Conservation (phyloP, 768 basidiomycete species). For the Leccinum variicolor region DNA sequence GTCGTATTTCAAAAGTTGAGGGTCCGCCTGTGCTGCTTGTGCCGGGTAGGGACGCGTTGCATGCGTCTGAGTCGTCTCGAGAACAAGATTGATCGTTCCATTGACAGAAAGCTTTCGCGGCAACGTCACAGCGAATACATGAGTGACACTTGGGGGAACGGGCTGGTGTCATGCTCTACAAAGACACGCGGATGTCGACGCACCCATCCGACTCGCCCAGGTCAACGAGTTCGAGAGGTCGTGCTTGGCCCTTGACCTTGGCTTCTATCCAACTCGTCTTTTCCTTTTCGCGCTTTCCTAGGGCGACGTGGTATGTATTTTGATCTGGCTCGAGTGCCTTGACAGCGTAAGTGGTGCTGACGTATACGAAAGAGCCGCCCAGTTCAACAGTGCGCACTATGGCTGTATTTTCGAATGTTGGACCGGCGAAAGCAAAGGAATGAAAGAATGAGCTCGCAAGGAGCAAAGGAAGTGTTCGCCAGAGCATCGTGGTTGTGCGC, state of each 20-base stretch:
- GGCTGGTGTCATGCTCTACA: slow-evolving; percentile 10
- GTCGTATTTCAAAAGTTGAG: slow-evolving; percentile 75
- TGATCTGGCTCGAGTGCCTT: slow-evolving; percentile 63
- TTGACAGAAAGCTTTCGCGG: slow-evolving; percentile 58
- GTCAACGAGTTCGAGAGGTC: slow-evolving; percentile 49
- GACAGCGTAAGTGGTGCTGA: slow-evolving; percentile 86
- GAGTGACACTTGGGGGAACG: slow-evolving; percentile 38
- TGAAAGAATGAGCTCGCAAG: slow-evolving; percentile 39
- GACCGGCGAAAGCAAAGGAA: slow-evolving; percentile 38
- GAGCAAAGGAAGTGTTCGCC: slow-evolving; percentile 47
- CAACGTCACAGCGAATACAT: slow-evolving; percentile 60
- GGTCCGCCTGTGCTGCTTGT: slow-evolving; percentile 67
- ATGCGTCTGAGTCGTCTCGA: slow-evolving; percentile 79
- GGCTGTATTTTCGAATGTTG: slow-evolving; percentile 83
- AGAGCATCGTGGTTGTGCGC: slow-evolving; percentile 37
- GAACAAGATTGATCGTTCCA: slow-evolving; percentile 67
- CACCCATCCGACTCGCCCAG: slow-evolving; percentile 52
- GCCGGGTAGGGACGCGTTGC: slow-evolving; percentile 74
- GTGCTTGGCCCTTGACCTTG: slow-evolving; percentile 69
- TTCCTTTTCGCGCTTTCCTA: slow-evolving; percentile 58
- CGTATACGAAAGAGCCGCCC: slow-evolving; percentile 81
- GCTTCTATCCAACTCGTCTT: slow-evolving; percentile 78
- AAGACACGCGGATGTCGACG: slow-evolving; percentile 25
- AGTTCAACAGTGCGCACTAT: slow-evolving; percentile 88
- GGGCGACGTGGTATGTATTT: slow-evolving; percentile 63